Conservation (phyloP, 345 rosid genomes). For the Chamaenerion angustifolium region DNA sequence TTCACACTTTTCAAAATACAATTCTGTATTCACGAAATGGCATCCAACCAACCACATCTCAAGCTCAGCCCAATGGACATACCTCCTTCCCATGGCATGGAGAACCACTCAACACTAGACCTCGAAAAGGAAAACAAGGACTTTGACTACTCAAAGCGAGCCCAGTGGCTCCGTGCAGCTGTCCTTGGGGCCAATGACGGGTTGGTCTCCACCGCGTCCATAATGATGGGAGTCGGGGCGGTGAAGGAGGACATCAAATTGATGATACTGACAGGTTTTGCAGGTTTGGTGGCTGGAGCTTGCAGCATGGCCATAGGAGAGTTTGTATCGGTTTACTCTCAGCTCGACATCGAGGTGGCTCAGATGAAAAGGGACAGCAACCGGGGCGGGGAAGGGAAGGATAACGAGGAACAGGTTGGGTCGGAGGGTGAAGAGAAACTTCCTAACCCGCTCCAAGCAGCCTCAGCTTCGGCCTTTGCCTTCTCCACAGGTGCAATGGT, state of each 20-base stretch:
- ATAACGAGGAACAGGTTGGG: background rate
- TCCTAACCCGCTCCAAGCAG: conserved; percentile 77
- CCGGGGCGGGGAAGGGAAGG: background rate
- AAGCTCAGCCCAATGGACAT: too few relatives aligned
- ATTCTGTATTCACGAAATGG: too few relatives aligned
- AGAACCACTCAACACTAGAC: conserved; percentile 1
- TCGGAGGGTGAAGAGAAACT: conserved; percentile 17
- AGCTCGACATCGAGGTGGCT: conserved; percentile 64
- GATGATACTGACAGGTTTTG: conserved; percentile 82
- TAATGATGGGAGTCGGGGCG: conserved; percentile 92
- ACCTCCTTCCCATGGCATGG: too few relatives aligned
- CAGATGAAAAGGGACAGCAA: conserved; percentile 43
- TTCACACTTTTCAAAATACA: conserved; percentile 26
- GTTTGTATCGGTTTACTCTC: conserved; percentile 82
- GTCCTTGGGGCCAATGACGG: conserved; percentile 94
- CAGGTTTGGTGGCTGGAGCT: conserved; percentile 85
- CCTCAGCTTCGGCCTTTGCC: conserved; percentile 76
- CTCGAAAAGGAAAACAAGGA: conserved; percentile 16
- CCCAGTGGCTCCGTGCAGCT: conserved; percentile 94
- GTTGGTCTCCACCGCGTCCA: conserved; percentile 64
- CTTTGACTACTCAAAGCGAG: conserved; percentile 63
- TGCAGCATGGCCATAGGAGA: conserved; percentile 98
- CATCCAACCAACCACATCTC: too few relatives aligned
- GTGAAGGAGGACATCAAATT: conserved; percentile 63
- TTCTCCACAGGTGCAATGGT: conserved; percentile 74